Percentiles rank a stretch among this genome's conserved stretches.
Evolutionary conservation across 805 yeast genomes (phyloP).

Genomic region (Metschnikowia dekortorum): DNA sequence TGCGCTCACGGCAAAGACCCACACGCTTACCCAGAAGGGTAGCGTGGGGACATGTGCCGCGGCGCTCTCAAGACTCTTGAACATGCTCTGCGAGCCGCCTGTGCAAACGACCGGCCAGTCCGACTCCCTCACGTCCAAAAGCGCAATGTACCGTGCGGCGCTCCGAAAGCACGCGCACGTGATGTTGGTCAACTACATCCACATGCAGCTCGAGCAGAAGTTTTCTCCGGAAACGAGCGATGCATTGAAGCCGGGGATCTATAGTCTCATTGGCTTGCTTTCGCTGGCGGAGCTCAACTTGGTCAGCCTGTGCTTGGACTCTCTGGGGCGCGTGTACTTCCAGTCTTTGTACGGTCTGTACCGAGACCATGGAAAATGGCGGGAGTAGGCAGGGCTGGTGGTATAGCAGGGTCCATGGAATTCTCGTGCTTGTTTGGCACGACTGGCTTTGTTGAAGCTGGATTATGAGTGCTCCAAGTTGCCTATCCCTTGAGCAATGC

Average conservation of each 20-base stretch:
- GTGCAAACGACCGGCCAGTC: slow-evolving; percentile 23
- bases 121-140: slow-evolving; percentile 47
- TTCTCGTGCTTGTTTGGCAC: no score
- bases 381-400: slow-evolving; percentile 22
- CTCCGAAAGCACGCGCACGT: slow-evolving; percentile 62
- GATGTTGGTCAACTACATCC: slow-evolving; percentile 55
- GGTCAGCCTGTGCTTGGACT: slow-evolving; percentile 62
- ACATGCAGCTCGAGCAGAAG: slow-evolving; percentile 46
- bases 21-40: background rate
- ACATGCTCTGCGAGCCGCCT: slow-evolving; percentile 72
- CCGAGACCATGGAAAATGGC: slow-evolving; percentile 79
- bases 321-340: slow-evolving; percentile 64
- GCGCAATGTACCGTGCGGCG: slow-evolving; percentile 52
- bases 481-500: no score
- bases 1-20: slow-evolving; percentile 31
- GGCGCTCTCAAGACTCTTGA: slow-evolving; percentile 53
- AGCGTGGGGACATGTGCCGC: slow-evolving; percentile 26
- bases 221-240: slow-evolving; percentile 46
- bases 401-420: background rate
- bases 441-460: no score
- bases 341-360: slow-evolving; percentile 67
- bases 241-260: slow-evolving; percentile 51
- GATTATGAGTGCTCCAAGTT: no score
- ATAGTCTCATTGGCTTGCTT: slow-evolving; percentile 61
- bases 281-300: slow-evolving; percentile 62